Evolutionary conservation across 192 early-diverging fungal genomes (phyloP).

Genomic region (Entrophospora sp.): DNA sequence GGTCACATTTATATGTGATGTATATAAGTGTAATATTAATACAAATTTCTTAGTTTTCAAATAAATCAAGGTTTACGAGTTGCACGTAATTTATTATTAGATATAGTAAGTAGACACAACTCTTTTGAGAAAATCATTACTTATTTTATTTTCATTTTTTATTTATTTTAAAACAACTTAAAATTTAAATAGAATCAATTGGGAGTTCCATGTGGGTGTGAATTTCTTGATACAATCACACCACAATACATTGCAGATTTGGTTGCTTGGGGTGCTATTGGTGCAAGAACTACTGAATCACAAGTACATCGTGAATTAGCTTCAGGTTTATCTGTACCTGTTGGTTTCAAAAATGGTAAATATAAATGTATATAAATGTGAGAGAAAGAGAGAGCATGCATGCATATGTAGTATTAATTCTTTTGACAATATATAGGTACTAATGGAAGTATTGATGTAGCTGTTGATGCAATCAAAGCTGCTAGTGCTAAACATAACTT

Average conservation of each 20-base stretch:
- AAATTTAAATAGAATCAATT: constrained; percentile 41
- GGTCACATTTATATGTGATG: neutral
- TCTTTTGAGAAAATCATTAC: too few relatives aligned
- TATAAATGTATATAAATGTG: neutral
- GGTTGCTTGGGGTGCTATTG: constrained; percentile 73
- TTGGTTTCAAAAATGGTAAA: constrained; percentile 75
- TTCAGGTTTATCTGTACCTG: constrained; percentile 69
- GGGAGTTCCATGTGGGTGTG: constrained; percentile 67
- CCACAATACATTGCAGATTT: constrained; percentile 76
- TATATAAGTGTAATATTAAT: neutral
- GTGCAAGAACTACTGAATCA: constrained; percentile 76
- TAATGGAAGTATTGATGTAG: constrained; percentile 71
- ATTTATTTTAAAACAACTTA: neutral
- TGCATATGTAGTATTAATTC: neutral
- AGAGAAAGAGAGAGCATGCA: too few relatives aligned
- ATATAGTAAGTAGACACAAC: too few relatives aligned
- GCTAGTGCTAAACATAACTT: constrained; percentile 69
- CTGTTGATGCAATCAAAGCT: constrained; percentile 87
- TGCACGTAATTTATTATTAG: constrained; percentile 60
- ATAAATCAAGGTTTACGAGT: constrained; percentile 80
- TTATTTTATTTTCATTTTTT: too few relatives aligned
- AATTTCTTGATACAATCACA: constrained; percentile 75
- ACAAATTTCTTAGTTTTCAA: constrained; percentile 38
- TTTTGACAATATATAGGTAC: constrained; percentile 35
- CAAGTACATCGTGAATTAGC: constrained; percentile 77